These are phyloP conservation scores for Oidium heveae DNA, from an alignment of 2,329 filamentous ascomycete species.

Conservation along the genomic window DNA sequence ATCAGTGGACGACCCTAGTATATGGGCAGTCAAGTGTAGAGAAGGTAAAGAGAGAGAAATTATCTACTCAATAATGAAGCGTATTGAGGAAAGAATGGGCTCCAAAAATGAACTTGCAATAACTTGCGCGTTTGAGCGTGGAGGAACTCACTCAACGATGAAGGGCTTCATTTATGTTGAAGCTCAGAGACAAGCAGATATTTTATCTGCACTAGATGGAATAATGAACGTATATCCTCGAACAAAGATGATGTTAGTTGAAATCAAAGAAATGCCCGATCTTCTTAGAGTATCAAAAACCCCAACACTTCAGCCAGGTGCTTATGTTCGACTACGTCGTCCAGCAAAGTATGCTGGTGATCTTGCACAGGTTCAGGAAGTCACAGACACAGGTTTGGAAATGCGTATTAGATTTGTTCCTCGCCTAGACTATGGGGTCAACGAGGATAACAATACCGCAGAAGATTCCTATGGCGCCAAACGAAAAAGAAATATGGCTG, in stretches of 20 bases:
- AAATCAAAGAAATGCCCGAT: constrained; percentile 94
- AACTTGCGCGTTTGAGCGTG: constrained; percentile 77
- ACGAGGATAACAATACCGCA: constrained; percentile 40
- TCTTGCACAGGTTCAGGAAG: constrained; percentile 73
- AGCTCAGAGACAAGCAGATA: constrained; percentile 65
- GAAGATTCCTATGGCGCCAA: constrained; percentile 25
- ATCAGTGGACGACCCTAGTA: constrained; percentile 82
- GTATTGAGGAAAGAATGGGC: constrained; percentile 53
- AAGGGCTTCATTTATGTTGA: constrained; percentile 91
- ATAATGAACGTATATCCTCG: constrained; percentile 78
- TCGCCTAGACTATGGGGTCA: constrained; percentile 70
- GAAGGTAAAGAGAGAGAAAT: constrained; percentile 90
- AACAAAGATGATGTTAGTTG: constrained; percentile 64
- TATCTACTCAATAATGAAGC: constrained; percentile 66
- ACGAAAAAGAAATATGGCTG: constrained; percentile 46
- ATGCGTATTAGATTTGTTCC: constrained; percentile 73
- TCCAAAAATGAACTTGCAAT: constrained; percentile 66
- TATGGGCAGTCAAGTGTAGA: constrained; percentile 83
- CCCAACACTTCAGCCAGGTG: constrained; percentile 59
- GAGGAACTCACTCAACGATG: constrained; percentile 53
- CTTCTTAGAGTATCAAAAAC: constrained; percentile 77
- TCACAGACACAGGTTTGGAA: constrained; percentile 79
- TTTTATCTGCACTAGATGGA: constrained; percentile 57
- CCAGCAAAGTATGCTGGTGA: constrained; percentile 66
- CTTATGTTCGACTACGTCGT: constrained; percentile 72